Base-by-base conservation (phyloP, 345 rosid species). In the Lagerstroemia speciosa region DNA sequence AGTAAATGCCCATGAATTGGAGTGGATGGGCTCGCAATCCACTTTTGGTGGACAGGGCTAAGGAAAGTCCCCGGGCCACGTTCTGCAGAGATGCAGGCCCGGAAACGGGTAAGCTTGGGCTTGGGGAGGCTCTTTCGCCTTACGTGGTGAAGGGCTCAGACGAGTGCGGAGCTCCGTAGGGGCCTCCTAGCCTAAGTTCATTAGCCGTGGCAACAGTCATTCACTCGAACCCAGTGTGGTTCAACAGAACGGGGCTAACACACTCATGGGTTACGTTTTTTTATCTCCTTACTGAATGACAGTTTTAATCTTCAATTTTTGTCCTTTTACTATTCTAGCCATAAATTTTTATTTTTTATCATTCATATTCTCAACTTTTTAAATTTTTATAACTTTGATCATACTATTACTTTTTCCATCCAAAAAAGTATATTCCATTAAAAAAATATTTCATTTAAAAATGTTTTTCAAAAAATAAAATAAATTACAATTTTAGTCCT, bases 11-110 rank as follows among this genome's bases (percentile, higher is more conserved):
- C 26, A 7, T 17, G 0, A 10, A 29, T 9, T 11, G 57, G 1
- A 36, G 38, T 71, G 32, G 9, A 2, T 45, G 77, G 77, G 71
- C 57, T 14, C 1, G 0, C 0, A 0, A 10, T 16, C 0, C 0
- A 2, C 0, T 0, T 0, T 0, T 9, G 33, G 14, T 22, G 31
- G 11, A 5, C 3, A 0, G 0, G 27, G 72, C 66, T n/a, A 55
- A 41, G 69, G 69, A 63, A 71, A 67, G 61, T 63, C 69, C 69
- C 69, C 62, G 48, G 71, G 71, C 60, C 74, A 0, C 0, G 0
- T 0, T 0, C 65, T 41, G 78, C 66, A 71, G 74, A 66, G 74
- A 71, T 71, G 78, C 71, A 52, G 64, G 0, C 65, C 43, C 38
- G 60, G 43, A 0, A 53, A 67, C 34, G 52, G 71, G 46, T 3